These are phyloP conservation scores for Pseudogymnoascus destructans DNA, from an alignment of 2,329 filamentous ascomycete genomes.

Conservation along the genomic window DNA sequence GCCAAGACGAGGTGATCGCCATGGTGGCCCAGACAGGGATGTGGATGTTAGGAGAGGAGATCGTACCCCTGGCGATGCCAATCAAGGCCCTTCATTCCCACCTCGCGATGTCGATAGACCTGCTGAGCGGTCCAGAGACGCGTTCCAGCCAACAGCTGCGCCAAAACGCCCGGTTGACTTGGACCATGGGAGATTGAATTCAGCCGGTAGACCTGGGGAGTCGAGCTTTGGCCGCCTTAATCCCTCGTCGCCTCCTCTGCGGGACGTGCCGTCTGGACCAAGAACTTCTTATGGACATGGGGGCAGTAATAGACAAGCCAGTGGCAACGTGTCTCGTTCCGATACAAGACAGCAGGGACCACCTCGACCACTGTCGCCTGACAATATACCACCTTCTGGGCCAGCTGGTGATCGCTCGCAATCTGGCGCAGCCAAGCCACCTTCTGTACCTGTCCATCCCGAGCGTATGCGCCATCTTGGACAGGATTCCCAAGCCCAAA, in stretches of 20 bases:
- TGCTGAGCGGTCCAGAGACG: conserved; percentile 26
- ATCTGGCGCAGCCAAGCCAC: conserved; percentile 15
- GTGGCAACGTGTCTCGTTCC: conserved; percentile 28
- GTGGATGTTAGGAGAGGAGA: conserved; percentile 28
- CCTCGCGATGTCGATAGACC: conserved; percentile 26
- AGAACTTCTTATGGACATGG: conserved; percentile 36
- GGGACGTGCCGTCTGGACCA: conserved; percentile 41
- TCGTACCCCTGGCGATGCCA: neutral
- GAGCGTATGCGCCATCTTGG: conserved; percentile 38
- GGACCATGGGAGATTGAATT: conserved; percentile 35
- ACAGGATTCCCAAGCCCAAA: conserved; percentile 20
- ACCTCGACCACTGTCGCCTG: conserved; percentile 23
- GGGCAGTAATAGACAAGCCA: conserved; percentile 27
- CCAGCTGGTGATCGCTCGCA: conserved; percentile 21
- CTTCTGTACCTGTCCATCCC: conserved; percentile 33
- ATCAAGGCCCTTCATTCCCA: neutral
- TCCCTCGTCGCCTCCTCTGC: conserved; percentile 32
- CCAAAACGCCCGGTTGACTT: conserved; percentile 31
- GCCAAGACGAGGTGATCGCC: conserved; percentile 32
- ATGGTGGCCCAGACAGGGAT: conserved; percentile 29
- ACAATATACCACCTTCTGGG: conserved; percentile 26
- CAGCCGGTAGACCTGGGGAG: conserved; percentile 36
- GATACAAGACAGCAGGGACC: conserved; percentile 24
- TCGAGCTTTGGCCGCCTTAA: conserved; percentile 51
- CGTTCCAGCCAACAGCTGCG: conserved; percentile 29